These are phyloP conservation scores for Aspergillus sp. DNA, from an alignment of 2,329 filamentous ascomycete species.

Conservation along the genomic window DNA sequence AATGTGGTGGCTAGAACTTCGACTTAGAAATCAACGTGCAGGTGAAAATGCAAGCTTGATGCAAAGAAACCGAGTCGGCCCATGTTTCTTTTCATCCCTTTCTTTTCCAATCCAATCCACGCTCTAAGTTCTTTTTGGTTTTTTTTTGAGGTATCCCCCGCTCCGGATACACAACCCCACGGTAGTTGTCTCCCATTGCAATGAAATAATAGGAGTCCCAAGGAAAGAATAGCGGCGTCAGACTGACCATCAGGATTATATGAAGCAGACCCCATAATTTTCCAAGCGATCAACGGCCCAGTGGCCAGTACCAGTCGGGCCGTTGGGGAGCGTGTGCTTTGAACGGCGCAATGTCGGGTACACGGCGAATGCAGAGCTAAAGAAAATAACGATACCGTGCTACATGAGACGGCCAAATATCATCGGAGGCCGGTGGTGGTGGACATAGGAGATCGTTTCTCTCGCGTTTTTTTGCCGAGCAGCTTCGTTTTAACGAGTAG, in stretches of 20 bases:
- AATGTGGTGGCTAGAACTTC: constrained; percentile 11
- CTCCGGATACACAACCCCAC: neutral
- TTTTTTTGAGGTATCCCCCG: neutral
- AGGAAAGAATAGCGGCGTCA: constrained; percentile 13
- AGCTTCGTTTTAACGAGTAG: neutral
- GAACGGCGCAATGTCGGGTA: constrained; percentile 17
- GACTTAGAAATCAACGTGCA: constrained; percentile 10
- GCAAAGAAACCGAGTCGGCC: neutral
- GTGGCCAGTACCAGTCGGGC: constrained; percentile 23
- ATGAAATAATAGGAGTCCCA: neutral
- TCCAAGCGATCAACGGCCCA: constrained; percentile 19
- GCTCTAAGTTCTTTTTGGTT: neutral
- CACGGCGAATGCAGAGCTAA: constrained; percentile 5
- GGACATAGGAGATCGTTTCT: constrained; percentile 2
- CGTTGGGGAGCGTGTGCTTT: constrained; percentile 18
- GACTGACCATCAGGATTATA: constrained; percentile 42
- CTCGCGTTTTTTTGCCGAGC: constrained; percentile 5
- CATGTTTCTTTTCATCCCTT: constrained; percentile 2
- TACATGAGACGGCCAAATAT: constrained; percentile 21
- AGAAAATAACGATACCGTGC: constrained; percentile 13
- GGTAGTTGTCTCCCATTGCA: neutral
- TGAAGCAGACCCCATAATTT: constrained; percentile 36
- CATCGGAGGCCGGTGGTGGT: constrained; percentile 3
- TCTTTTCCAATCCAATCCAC: neutral
- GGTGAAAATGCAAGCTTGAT: constrained; percentile 1